Percentiles rank a stretch among this genome's conserved stretches.
Conservation (phyloP, 2,329 filamentous ascomycete species). For the Leptosphaerulina australis region DNA sequence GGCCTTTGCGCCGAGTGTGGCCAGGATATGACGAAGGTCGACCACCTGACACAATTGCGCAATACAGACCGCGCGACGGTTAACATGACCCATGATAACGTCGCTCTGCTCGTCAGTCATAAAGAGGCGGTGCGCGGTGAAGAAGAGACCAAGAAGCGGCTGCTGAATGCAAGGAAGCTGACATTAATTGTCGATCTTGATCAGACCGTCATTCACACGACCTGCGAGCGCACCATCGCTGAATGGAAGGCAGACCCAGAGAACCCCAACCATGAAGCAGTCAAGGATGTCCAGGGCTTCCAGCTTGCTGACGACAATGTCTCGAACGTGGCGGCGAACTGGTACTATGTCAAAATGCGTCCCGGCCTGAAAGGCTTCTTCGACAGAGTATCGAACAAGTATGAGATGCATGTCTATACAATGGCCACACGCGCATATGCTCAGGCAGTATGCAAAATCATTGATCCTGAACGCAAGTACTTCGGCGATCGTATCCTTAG, state of each 20-base stretch:
- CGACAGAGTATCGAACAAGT: constrained; percentile 75
- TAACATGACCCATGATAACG: constrained; percentile 93
- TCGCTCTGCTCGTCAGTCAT: constrained; percentile 81
- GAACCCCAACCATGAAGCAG: constrained; percentile 88
- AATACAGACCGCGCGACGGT: constrained; percentile 88
- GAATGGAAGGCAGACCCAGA: constrained; percentile 90
- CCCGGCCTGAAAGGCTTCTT: constrained; percentile 85
- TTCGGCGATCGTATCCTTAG: constrained; percentile 96
- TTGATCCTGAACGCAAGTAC: constrained; percentile 85
- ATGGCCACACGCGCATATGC: constrained; percentile 99
- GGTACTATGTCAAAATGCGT: constrained; percentile 98
- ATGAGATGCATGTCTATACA: constrained; percentile 97
- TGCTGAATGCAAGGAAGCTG: constrained; percentile 81
- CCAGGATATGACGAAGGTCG: constrained; percentile 90
- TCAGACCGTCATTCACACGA: constrained; percentile 98
- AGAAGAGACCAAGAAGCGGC: constrained; percentile 80
- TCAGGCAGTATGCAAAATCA: constrained; percentile 85
- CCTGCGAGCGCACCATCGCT: constrained; percentile 92
- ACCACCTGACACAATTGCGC: constrained; percentile 78
- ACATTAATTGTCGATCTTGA: constrained; percentile 96
- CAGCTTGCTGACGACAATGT: constrained; percentile 79
- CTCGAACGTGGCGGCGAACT: constrained; percentile 54
- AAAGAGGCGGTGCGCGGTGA: constrained; percentile 81
- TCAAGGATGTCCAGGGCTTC: constrained; percentile 87
- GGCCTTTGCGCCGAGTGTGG: constrained; percentile 92